Conservation (phyloP, 2,329 filamentous ascomycete genomes). For the Metarhizium sp. region DNA sequence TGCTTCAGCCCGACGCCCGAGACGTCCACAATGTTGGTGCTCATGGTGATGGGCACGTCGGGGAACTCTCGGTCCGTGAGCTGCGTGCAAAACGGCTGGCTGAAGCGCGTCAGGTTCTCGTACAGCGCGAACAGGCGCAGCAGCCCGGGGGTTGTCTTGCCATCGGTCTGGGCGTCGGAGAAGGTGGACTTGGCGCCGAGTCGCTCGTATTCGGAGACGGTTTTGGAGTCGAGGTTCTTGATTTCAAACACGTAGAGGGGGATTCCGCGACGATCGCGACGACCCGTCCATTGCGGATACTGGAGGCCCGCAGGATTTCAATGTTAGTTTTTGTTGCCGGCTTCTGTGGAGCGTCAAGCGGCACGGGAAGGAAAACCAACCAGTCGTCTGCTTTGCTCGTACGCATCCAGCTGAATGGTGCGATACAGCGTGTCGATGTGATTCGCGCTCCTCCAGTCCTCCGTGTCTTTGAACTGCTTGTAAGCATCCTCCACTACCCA, state of each 20-base stretch:
- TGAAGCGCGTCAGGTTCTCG: slow-evolving; percentile 83
- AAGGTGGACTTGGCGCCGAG: slow-evolving; percentile 44
- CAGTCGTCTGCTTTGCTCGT: slow-evolving; percentile 69
- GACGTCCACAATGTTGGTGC: slow-evolving; percentile 93
- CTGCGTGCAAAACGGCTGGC: slow-evolving; percentile 74
- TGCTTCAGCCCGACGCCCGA: slow-evolving; percentile 79
- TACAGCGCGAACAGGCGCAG: slow-evolving; percentile 86
- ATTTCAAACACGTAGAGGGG: slow-evolving; percentile 90
- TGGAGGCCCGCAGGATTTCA: slow-evolving; percentile 21
- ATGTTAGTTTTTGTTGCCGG: no score
- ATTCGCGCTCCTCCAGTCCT: slow-evolving; percentile 77
- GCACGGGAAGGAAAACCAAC: slow-evolving; percentile 34
- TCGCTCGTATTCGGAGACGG: slow-evolving; percentile 70
- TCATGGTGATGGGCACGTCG: slow-evolving; percentile 81
- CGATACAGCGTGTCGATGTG: slow-evolving; percentile 71
- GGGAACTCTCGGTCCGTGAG: slow-evolving; percentile 61
- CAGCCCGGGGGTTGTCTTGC: slow-evolving; percentile 63
- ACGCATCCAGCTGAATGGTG: slow-evolving; percentile 77
- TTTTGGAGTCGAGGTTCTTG: slow-evolving; percentile 71
- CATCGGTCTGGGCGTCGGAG: slow-evolving; percentile 53
- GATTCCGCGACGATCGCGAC: slow-evolving; percentile 81
- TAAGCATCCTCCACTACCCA: slow-evolving; percentile 72
- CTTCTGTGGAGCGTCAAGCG: no score
- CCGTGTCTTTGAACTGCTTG: slow-evolving; percentile 78
- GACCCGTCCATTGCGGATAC: slow-evolving; percentile 94